Conservation (phyloP, 2,329 filamentous ascomycete genomes). For the Exophiala lecanii-corni region DNA sequence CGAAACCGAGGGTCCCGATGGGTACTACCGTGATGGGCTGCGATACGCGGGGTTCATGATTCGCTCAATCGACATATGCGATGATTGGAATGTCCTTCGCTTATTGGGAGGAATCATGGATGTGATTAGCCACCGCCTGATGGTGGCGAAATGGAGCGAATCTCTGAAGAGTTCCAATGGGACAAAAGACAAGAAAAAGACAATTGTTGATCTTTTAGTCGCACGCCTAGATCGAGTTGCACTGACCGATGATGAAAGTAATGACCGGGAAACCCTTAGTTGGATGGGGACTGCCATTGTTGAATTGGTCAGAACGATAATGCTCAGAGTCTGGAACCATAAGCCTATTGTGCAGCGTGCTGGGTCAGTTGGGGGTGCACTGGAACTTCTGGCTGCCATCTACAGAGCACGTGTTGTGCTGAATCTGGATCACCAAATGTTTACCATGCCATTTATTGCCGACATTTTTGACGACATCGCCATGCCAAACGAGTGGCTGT, state of each 20-base stretch:
- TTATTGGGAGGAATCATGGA: constrained; percentile 19
- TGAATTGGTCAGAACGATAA: constrained; percentile 46
- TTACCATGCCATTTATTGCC: constrained; percentile 69
- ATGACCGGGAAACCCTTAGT: constrained; percentile 3
- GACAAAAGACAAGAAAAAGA: constrained; percentile 8
- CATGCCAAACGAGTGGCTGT: constrained; percentile 68
- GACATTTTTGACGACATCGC: constrained; percentile 70
- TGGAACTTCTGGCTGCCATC: constrained; percentile 68
- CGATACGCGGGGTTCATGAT: constrained; percentile 10
- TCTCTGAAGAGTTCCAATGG: constrained; percentile 5
- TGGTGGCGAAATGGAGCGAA: constrained; percentile 11
- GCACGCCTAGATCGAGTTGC: constrained; percentile 28
- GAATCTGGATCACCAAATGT: constrained; percentile 59
- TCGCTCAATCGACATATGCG: constrained; percentile 14
- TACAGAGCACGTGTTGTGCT: constrained; percentile 63
- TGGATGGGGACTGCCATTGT: constrained; percentile 17
- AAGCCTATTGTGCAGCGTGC: constrained; percentile 64
- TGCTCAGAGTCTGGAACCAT: constrained; percentile 78
- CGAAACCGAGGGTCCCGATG: neutral
- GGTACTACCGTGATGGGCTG: neutral
- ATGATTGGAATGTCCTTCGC: constrained; percentile 21
- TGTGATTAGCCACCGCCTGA: constrained; percentile 20
- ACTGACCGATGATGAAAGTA: constrained; percentile 4
- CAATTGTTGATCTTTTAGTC: constrained; percentile 31
- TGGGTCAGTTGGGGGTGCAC: constrained; percentile 68